phyloP scores from a whole-genome alignment of 768 basidiomycete genomes.

The Suillus discolor region DNA sequence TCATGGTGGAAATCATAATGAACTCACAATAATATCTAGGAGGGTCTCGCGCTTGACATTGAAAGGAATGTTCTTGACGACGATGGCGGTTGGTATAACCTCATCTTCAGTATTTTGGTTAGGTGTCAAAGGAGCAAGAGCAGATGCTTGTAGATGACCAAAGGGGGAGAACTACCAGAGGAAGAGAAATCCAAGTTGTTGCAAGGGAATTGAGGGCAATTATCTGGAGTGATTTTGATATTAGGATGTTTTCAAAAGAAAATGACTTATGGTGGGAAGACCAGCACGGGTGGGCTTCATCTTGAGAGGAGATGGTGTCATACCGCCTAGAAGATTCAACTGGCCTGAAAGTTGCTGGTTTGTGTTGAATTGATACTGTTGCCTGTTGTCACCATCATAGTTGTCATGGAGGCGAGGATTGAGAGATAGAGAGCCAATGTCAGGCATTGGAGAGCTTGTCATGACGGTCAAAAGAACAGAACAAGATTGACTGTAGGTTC shows the following conservation, averaged over 20 bases:
- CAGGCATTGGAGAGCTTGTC: conserved; percentile 76
- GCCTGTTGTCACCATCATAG: conserved; percentile 80
- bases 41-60: conserved; percentile 96
- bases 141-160: conserved; percentile 44
- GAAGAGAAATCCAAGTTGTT: conserved; percentile 91
- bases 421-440: conserved; percentile 78
- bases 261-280: conserved; percentile 68
- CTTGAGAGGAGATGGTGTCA: conserved; percentile 75
- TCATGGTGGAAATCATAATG: conserved; percentile 6
- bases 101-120: conserved; percentile 73
- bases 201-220: conserved; percentile 80
- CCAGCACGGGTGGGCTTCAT: conserved; percentile 66
- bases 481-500: conserved; percentile 14
- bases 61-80: conserved; percentile 99
- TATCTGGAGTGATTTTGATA: conserved; percentile 46
- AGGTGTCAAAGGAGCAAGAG: conserved; percentile 53
- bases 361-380: conserved; percentile 73
- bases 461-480: conserved; percentile 46
- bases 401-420: conserved; percentile 76
- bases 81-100: conserved; percentile 97
- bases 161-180: conserved; percentile 79
- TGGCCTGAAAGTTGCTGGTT: conserved; percentile 51
- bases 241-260: conserved; percentile 22
- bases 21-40: conserved; percentile 91
- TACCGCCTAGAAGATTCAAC: conserved; percentile 49